Evolutionary conservation across 2,329 filamentous ascomycete genomes (phyloP), one percentile per base, ranked within the genome.

Genomic region (Lizonia empirigonia): DNA sequence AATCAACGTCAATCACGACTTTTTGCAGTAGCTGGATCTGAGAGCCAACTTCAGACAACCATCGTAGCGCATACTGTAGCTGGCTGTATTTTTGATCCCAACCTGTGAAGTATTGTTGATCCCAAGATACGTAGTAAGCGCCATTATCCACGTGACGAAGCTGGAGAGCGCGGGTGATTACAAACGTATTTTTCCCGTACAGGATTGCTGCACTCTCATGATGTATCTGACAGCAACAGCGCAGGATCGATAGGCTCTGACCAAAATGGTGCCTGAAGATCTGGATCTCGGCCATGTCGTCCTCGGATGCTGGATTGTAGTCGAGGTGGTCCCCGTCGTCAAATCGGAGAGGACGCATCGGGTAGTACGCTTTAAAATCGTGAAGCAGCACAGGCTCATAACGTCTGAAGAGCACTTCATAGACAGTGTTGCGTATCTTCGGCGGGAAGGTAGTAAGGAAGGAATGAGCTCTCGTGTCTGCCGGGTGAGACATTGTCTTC

Each of bases 361-460:
- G 32, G 16, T 20, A 12, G 13, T 49, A 53, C 5, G 33, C 40
- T 2, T 44, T 7, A 2, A 18, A n/a, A 9, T 55, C 44, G 26
- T 56, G 44, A 7, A 53, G 32, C 15, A 52, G 26, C 4, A 60
- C 23, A 19, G 47, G 47, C 26, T 46, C 19, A 6, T 53, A 42
- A n/a, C 38, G 35, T 7, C 33, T 40, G 36, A 56, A 60, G 6
- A 58, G 12, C 2, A 47, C 12, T 10, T 56, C 51, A 34, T 56
- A 60, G 7, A 60, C 34, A 9, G 8, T 9, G 24, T 54, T 56
- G 7, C 58, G 52, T 5, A 56, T 33, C 23, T 60, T 47, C 2
- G 52, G 24, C 15, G 47, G 47, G 18, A 57, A 5, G 7, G 45
- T 36, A 9, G 42, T 54, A n/a, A 57, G 38, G 12, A 57, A 42